phyloP scores from a whole-genome alignment of 2,329 filamentous ascomycete genomes.

The Fusarium liriodendri region DNA sequence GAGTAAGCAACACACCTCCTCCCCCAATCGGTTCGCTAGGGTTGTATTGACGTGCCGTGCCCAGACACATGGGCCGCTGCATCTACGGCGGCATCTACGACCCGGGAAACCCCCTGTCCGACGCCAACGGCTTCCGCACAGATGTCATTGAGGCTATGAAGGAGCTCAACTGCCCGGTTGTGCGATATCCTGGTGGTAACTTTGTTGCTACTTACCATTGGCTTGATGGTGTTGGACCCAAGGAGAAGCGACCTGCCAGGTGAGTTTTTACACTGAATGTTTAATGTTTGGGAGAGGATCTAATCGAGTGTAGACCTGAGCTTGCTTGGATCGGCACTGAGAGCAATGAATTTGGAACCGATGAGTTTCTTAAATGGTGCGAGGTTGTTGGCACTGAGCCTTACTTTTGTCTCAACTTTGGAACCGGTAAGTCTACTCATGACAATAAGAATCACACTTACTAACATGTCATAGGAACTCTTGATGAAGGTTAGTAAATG shows the following conservation, averaged over 20 bases:
- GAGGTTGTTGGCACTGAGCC: constrained; percentile 79
- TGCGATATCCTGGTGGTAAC: constrained; percentile 86
- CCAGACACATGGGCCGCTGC: constrained; percentile 87
- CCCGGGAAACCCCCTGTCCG: constrained; percentile 77
- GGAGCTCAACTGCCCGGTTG: constrained; percentile 80
- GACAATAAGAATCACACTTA: too few relatives aligned
- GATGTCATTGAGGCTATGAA: constrained; percentile 81
- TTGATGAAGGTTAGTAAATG: constrained; percentile 46
- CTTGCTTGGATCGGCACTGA: constrained; percentile 84
- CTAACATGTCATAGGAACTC: constrained; percentile 49
- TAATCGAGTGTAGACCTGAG: constrained; percentile 61
- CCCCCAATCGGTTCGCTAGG: neutral
- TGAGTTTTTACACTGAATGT: constrained; percentile 15
- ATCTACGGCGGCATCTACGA: constrained; percentile 91
- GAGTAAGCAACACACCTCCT: constrained; percentile 66
- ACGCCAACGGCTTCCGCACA: constrained; percentile 79
- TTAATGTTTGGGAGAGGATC: too few relatives aligned
- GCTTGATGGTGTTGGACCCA: constrained; percentile 82
- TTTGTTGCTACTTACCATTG: constrained; percentile 89
- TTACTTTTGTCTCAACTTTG: constrained; percentile 84
- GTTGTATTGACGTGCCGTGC: constrained; percentile 22
- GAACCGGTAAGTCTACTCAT: constrained; percentile 66
- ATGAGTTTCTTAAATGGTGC: constrained; percentile 89
- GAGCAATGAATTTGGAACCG: constrained; percentile 83
- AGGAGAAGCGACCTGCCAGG: constrained; percentile 70